Evolutionary conservation across 768 basidiomycete species (phyloP), one percentile per base, ranked within the genome.

Genomic region (Vararia minispora): DNA sequence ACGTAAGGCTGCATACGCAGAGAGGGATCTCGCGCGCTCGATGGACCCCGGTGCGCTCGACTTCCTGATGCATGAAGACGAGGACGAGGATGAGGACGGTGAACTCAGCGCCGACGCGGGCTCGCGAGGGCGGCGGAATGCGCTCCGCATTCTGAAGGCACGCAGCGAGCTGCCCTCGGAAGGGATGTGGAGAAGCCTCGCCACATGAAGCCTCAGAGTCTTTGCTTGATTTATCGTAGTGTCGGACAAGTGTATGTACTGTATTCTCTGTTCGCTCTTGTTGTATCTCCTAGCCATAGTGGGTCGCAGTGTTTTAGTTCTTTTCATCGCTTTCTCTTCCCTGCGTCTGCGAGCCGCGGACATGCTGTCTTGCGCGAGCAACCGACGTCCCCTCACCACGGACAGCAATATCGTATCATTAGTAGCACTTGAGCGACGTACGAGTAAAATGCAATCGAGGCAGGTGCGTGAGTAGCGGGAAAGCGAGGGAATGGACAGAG

Each of bases 121-220:
- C 0, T 66, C 52, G 20, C 66, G 76, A 28, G 73, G 75, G 2
- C 64, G 75, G 32, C 67, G 65, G 44, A 71, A 65, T 32, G 83
- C 84, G 2, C 52, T 77, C 45, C 74, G 66, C 58, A 88, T 88
- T 35, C 59, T 87, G 35, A 69, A 85, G 52, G 72, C 73, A 16
- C 69, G 81, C 34, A 79, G 72, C 46, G 68, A 72, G 55, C 46
- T 86, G 18, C 84, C 84, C 2, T 69, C 68, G 42, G 69, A 68
- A 41, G 78, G 82, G 26, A 85, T 86, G 82, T 87, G 82, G 82
- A 68, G 81, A 50, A 87, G 84, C 62, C 61, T 87, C 50, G 82
- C 76, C 16, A 43, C 36, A 27, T 68, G 43, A 52, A 18, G 32
- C 13, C 17, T 35, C 13, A 22, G 27, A 18, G 17, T 35, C 23